Percentiles rank a stretch among this genome's conserved stretches.
phyloP scores from a whole-genome alignment of 1,284 basidiomycete genomes.

The Sporisorium reilianum region DNA sequence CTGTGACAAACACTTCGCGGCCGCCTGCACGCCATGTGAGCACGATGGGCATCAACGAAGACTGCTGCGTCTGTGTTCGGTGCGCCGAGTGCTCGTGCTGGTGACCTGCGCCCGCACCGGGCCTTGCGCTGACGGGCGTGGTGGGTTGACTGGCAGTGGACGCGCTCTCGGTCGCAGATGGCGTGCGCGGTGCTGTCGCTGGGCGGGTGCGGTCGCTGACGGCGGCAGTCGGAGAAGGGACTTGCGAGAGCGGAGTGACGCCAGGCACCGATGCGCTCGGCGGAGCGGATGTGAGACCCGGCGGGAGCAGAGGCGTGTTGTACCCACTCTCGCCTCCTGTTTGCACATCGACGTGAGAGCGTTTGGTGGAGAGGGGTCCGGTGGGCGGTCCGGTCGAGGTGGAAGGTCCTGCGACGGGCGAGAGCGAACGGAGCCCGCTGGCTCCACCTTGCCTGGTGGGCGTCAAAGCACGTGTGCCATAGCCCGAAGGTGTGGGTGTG shows the following conservation, averaged over 20 bases:
- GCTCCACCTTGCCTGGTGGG: slow-evolving; percentile 33
- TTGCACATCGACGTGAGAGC: slow-evolving; percentile 48
- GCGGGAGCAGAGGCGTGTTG: slow-evolving; percentile 55
- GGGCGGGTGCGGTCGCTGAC: slow-evolving; percentile 9
- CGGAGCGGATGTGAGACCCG: slow-evolving; percentile 48
- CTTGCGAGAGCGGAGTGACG: slow-evolving; percentile 31
- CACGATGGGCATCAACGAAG: slow-evolving; percentile 41
- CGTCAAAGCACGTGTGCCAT: slow-evolving; percentile 42
- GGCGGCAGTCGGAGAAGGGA: slow-evolving; percentile 18
- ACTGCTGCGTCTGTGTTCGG: slow-evolving; percentile 18
- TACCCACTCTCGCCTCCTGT: slow-evolving; percentile 55
- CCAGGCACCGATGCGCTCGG: slow-evolving; percentile 41
- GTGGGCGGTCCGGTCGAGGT: slow-evolving; percentile 42
- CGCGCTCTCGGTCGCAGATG: slow-evolving; percentile 12
- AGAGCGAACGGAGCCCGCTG: slow-evolving; percentile 34
- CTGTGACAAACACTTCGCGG: slow-evolving; percentile 73
- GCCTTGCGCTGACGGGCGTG: slow-evolving; percentile 30
- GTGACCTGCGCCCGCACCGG: slow-evolving; percentile 4
- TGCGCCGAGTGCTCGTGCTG: slow-evolving; percentile 15
- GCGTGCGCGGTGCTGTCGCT: slow-evolving; percentile 8
- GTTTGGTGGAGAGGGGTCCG: slow-evolving; percentile 27
- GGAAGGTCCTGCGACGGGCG: slow-evolving; percentile 31
- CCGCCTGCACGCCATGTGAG: slow-evolving; percentile 64
- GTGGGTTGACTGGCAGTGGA: slow-evolving; percentile 30
- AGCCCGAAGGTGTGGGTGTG: slow-evolving; percentile 48